Conservation (phyloP, 768 basidiomycete genomes). For the Suillus americanus region DNA sequence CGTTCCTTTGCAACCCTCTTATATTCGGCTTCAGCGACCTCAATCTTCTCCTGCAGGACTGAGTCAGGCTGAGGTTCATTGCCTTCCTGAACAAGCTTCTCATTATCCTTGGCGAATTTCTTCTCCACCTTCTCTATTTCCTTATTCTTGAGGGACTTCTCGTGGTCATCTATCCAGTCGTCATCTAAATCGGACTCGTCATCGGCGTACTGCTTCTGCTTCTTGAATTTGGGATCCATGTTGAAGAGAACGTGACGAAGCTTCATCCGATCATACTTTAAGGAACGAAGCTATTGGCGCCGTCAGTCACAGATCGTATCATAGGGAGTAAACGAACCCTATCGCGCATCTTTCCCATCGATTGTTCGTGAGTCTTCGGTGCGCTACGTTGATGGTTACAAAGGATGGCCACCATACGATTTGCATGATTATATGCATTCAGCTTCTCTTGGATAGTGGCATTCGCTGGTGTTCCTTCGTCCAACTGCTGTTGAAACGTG, state of each 20-base stretch:
- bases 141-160: slow-evolving; percentile 72
- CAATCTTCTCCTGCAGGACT: slow-evolving; percentile 66
- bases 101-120: slow-evolving; percentile 94
- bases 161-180: slow-evolving; percentile 81
- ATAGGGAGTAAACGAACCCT: slow-evolving; percentile 54
- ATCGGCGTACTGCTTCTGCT: slow-evolving; percentile 71
- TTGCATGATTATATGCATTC: slow-evolving; percentile 95
- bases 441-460: slow-evolving; percentile 92
- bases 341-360: slow-evolving; percentile 92
- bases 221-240: slow-evolving; percentile 78
- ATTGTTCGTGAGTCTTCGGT: slow-evolving; percentile 88
- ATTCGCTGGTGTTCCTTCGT: slow-evolving; percentile 65
- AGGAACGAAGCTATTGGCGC: slow-evolving; percentile 65
- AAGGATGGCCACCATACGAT: slow-evolving; percentile 93
- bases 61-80: slow-evolving; percentile 56
- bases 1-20: slow-evolving; percentile 76
- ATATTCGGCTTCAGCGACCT: slow-evolving; percentile 75
- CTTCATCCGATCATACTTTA: slow-evolving; percentile 99
- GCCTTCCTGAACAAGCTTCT: slow-evolving; percentile 76
- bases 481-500: slow-evolving; percentile 91
- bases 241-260: slow-evolving; percentile 84
- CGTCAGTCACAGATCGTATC: neutral
- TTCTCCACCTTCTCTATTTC: slow-evolving; percentile 90
- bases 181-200: slow-evolving; percentile 96
- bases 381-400: slow-evolving; percentile 99